Conservation (phyloP, 2,329 filamentous ascomycete species). For the Xylariaceae sp. region DNA sequence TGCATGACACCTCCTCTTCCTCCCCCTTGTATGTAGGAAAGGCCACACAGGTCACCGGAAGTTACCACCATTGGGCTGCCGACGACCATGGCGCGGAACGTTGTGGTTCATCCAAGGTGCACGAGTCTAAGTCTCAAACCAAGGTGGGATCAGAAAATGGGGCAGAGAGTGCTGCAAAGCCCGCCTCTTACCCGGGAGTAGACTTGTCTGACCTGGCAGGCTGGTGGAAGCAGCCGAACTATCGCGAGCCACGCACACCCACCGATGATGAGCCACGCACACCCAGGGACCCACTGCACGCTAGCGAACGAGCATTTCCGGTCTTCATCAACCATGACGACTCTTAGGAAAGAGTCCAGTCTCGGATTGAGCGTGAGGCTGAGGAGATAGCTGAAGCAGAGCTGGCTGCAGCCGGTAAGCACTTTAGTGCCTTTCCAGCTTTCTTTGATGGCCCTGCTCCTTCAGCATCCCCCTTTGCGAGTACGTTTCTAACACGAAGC, state of each 20-base stretch:
- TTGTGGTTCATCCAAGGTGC: no score
- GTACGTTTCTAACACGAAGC: conserved; percentile 18
- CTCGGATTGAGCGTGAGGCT: conserved; percentile 14
- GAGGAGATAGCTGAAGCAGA: conserved; percentile 21
- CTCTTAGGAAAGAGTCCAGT: conserved; percentile 11
- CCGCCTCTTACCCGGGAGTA: no score
- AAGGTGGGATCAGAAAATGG: no score
- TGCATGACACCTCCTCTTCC: no score
- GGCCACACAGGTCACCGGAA: no score
- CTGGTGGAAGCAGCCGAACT: no score
- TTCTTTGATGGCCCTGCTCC: conserved; percentile 11
- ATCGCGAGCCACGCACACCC: not conserved
- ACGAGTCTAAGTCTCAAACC: no score
- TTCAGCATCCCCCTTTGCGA: conserved; percentile 4
- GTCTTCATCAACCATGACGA: conserved; percentile 7
- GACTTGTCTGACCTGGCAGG: no score
- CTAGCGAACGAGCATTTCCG: conserved; percentile 1
- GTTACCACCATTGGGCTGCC: no score
- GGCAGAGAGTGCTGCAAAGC: no score
- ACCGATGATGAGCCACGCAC: conserved; percentile 10
- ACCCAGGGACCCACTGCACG: conserved; percentile 6
- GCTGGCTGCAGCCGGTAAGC: conserved; percentile 23
- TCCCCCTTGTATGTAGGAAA: no score
- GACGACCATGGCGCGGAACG: no score
- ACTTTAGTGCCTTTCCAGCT: conserved; percentile 17